These are phyloP conservation scores for sunflower (Helianthus annuus) DNA, from an alignment of 129 eudicot species.

Conservation along the genomic window DNA sequence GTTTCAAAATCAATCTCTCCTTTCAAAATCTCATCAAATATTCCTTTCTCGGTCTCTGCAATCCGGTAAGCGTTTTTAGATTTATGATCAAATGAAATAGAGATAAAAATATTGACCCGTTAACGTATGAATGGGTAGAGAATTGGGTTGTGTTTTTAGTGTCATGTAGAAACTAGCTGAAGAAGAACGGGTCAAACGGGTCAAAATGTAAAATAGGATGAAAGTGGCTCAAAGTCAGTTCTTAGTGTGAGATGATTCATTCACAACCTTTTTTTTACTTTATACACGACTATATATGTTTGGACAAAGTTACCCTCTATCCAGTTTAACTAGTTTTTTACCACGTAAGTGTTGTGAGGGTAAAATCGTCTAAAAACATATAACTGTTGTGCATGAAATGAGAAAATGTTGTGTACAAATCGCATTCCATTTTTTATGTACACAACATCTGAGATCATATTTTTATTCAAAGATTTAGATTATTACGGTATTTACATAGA, in stretches of 20 bases:
- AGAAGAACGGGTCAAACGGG: background rate
- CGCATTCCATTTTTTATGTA: background rate
- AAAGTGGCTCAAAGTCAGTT: background rate
- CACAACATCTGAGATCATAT: background rate
- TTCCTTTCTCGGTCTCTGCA: conserved; percentile 87
- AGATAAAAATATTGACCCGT: background rate
- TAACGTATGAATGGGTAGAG: background rate
- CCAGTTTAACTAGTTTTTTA: background rate
- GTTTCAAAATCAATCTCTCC: conserved; percentile 81
- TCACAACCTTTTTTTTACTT: background rate
- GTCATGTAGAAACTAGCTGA: background rate
- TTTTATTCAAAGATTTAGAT: background rate
- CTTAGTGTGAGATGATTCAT: background rate
- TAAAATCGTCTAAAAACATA: background rate
- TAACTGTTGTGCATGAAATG: background rate
- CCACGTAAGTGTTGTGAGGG: background rate
- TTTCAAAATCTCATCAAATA: conserved; percentile 74
- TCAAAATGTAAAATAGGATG: background rate
- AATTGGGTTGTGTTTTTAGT: background rate
- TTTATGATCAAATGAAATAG: background rate
- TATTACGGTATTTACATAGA: background rate
- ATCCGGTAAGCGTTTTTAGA: background rate
- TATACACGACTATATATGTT: background rate
- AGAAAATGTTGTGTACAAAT: background rate
- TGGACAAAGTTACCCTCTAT: background rate